phyloP scores from a whole-genome alignment of 345 rosid species.

The Eucalyptus cladocalyx region DNA sequence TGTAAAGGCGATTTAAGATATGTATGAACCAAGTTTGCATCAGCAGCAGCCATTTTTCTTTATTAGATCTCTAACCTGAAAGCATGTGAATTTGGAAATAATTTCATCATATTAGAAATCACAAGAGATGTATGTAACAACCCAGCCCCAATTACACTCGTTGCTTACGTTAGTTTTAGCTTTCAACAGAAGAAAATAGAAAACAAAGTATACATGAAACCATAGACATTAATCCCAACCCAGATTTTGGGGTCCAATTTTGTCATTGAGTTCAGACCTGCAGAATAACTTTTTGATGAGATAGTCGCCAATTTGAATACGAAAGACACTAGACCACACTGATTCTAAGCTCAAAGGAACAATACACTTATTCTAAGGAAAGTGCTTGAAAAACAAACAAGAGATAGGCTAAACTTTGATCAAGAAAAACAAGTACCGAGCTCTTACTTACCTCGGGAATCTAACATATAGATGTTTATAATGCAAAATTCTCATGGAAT shows the following conservation, averaged over 20 bases:
- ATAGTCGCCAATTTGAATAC: neutral
- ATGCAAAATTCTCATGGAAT: neutral
- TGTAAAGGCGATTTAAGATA: too few relatives aligned
- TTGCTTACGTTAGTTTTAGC: too few relatives aligned
- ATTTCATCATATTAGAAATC: neutral
- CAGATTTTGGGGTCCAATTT: neutral
- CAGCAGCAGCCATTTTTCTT: too few relatives aligned
- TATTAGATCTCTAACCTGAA: neutral
- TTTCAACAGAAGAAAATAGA: too few relatives aligned
- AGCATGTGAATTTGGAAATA: neutral
- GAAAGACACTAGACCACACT: fast-evolving
- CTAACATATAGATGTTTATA: neutral
- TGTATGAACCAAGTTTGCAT: too few relatives aligned
- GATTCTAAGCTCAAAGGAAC: neutral
- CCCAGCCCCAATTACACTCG: neutral
- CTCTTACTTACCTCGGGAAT: neutral
- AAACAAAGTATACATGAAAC: neutral
- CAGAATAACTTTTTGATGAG: neutral
- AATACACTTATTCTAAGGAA: neutral
- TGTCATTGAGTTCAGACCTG: neutral
- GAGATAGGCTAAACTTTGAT: neutral
- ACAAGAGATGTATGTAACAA: neutral
- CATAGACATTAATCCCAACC: neutral
- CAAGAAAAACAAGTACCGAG: neutral
- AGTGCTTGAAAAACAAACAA: neutral